Percentiles rank a stretch among this genome's conserved stretches.
Conservation (phyloP, 352 stramenopile species). For the Pythium inflatum region DNA sequence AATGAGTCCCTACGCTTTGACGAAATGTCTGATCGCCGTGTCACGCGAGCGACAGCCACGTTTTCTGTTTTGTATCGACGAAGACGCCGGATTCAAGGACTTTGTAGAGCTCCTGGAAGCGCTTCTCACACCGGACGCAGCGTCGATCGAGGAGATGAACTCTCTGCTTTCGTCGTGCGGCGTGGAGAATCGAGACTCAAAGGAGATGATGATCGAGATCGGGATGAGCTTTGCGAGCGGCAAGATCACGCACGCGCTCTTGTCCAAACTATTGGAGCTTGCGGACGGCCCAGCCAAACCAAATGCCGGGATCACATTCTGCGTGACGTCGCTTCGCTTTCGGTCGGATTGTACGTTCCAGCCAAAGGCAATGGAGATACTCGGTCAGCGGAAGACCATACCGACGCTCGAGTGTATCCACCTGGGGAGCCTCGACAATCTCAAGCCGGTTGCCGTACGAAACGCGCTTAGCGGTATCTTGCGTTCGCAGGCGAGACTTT, state of each 20-base stretch:
- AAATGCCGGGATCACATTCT: background rate
- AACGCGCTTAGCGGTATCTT: too few species aligned
- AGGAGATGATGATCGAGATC: background rate
- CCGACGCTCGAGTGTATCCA: too few species aligned
- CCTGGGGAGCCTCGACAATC: too few species aligned
- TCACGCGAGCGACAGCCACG: background rate
- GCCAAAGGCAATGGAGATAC: too few species aligned
- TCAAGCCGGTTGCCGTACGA: too few species aligned
- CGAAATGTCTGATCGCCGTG: slow-evolving; percentile 1
- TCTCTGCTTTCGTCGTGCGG: background rate
- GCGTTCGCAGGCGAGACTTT: too few species aligned
- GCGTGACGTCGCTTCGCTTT: too few species aligned
- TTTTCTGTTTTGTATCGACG: slow-evolving; percentile 1
- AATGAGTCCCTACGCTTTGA: background rate
- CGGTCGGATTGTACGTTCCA: too few species aligned
- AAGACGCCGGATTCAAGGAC: background rate
- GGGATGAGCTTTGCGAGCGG: slow-evolving; percentile 9
- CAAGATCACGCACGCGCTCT: slow-evolving; percentile 6
- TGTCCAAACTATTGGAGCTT: slow-evolving; percentile 4
- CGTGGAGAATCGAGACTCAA: background rate
- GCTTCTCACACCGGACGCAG: background rate
- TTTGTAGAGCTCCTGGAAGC: background rate
- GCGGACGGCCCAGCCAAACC: background rate
- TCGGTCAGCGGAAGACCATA: too few species aligned
- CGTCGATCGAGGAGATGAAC: background rate